Evolutionary conservation across 2,329 filamentous ascomycete species (phyloP), one percentile per base, ranked within the genome.

Genomic region (Colletotrichum shisoi): DNA sequence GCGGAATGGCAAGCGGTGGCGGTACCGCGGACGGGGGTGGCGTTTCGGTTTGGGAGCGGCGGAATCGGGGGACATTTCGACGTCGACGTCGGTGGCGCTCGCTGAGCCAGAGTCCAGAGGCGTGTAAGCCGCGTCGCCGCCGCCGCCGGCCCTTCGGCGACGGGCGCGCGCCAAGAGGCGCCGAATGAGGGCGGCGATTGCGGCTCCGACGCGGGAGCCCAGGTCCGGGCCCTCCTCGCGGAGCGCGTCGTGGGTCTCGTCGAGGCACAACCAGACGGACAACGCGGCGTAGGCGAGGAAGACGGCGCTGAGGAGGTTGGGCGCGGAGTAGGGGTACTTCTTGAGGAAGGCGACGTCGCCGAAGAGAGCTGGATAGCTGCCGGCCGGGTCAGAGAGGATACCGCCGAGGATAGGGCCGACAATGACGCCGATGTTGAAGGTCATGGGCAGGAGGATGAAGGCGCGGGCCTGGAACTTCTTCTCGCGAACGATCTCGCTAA

Each of bases 381-480:
- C 78, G 72, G 85, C 80, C 0, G 90, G 89, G 71, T 92, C 87
- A 17, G 90, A 89, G 34, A 93, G 79, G 57, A 91, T 76, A 34
- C 90, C 90, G 49, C 90, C 90, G 77, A 89, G 80, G 52, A 83
- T 75, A 56, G 81, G 81, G 1, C 81, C 81, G 3, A 83, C 68
- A 37, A 82, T 80, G 46, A 77, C 79, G 1, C 81, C 81, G 21
- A 82, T 75, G 62, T 82, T 83, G 71, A 83, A 83, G 70, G 80
- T 82, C 73, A 83, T 80, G 15, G 81, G 80, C 3, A 83, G 73
- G 27, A 83, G 77, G 42, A 83, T 72, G 69, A 84, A 83, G 0
- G 81, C 81, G 53, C 81, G 74, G 9, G 81, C 82, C 68, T 83
- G 81, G 62, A 80, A 83, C 67, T 79, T 82, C 63, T 80, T 80